These are phyloP conservation scores for Candolleomyces aberdarensis DNA, from an alignment of 768 basidiomycete genomes.

Conservation along the genomic window DNA sequence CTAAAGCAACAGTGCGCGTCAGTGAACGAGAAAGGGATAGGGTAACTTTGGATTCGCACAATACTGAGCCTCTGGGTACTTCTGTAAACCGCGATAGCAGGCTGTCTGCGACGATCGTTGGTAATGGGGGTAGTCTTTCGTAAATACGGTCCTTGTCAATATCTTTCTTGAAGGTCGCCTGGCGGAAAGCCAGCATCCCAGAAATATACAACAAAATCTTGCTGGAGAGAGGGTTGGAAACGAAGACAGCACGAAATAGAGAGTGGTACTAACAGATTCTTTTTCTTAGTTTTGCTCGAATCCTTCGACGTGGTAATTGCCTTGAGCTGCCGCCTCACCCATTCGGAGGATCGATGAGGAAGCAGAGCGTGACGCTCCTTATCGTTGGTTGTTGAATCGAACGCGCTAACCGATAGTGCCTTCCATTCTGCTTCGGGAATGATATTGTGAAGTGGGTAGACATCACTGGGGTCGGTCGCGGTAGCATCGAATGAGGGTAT, in stretches of 20 bases:
- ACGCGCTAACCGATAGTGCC: slow-evolving; percentile 52
- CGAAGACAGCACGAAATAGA: not conserved
- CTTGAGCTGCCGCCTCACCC: slow-evolving; percentile 67
- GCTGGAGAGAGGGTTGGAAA: slow-evolving; percentile 32
- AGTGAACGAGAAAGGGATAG: not conserved
- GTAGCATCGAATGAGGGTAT: slow-evolving; percentile 71
- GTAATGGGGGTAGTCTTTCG: slow-evolving; percentile 56
- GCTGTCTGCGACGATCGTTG: slow-evolving; percentile 66
- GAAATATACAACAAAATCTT: slow-evolving; percentile 81
- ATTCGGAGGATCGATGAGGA: slow-evolving; percentile 59
- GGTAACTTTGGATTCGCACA: slow-evolving; percentile 37
- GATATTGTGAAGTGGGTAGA: slow-evolving; percentile 72
- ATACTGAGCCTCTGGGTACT: slow-evolving; percentile 58
- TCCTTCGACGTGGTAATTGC: slow-evolving; percentile 34
- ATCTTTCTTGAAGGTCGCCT: slow-evolving; percentile 33
- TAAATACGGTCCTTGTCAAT: slow-evolving; percentile 50
- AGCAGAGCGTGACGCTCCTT: slow-evolving; percentile 54
- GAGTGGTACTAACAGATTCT: slow-evolving; percentile 49
- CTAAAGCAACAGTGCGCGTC: slow-evolving; percentile 20
- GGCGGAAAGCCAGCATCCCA: slow-evolving; percentile 71
- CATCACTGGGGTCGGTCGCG: slow-evolving; percentile 67
- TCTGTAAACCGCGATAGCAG: slow-evolving; percentile 82
- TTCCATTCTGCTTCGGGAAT: slow-evolving; percentile 83
- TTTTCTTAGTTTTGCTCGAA: slow-evolving; percentile 53
- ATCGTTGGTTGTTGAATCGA: slow-evolving; percentile 49